Percentiles rank a stretch among this genome's conserved stretches.
Conservation (phyloP, 305 asterid species). For the Nicotiana rustica region DNA sequence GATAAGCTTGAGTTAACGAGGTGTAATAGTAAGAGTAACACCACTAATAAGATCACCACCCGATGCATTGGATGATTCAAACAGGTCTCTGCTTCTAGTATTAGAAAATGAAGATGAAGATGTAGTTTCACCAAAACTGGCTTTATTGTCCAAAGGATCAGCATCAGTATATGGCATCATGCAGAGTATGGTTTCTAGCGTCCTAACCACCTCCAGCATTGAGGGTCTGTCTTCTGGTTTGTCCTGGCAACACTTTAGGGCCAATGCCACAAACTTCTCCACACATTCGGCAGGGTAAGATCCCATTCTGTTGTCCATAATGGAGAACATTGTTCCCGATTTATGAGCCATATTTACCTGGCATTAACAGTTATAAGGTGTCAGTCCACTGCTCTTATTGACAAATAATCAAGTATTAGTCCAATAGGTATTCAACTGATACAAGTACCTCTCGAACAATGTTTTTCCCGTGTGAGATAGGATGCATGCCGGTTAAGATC, state of each 20-base stretch:
- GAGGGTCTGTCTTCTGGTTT: constrained; percentile 76
- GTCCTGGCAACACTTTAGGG: constrained; percentile 72
- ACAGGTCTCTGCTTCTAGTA: constrained; percentile 47
- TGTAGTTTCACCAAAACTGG: constrained; percentile 42
- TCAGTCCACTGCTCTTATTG: constrained; percentile 25
- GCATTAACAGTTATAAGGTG: neutral
- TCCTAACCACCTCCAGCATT: constrained; percentile 82
- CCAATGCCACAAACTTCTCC: constrained; percentile 69
- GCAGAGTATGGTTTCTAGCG: constrained; percentile 64
- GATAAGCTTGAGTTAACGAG: constrained; percentile 55
- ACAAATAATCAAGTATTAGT: constrained; percentile 16
- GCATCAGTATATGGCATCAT: constrained; percentile 55
- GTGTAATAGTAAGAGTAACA: constrained; percentile 52
- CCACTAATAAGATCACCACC: constrained; percentile 76
- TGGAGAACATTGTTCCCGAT: constrained; percentile 67
- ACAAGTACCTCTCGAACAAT: constrained; percentile 81
- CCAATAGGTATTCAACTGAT: neutral
- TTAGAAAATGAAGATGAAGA: constrained; percentile 50
- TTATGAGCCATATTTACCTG: constrained; percentile 75
- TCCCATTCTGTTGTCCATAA: constrained; percentile 83
- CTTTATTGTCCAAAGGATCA: constrained; percentile 40
- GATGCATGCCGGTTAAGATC: constrained; percentile 87
- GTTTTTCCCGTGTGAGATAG: constrained; percentile 86
- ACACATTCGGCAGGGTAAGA: constrained; percentile 67
- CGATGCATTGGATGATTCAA: constrained; percentile 47